Conservation (phyloP, 345 rosid species). For the Linum tenue region DNA sequence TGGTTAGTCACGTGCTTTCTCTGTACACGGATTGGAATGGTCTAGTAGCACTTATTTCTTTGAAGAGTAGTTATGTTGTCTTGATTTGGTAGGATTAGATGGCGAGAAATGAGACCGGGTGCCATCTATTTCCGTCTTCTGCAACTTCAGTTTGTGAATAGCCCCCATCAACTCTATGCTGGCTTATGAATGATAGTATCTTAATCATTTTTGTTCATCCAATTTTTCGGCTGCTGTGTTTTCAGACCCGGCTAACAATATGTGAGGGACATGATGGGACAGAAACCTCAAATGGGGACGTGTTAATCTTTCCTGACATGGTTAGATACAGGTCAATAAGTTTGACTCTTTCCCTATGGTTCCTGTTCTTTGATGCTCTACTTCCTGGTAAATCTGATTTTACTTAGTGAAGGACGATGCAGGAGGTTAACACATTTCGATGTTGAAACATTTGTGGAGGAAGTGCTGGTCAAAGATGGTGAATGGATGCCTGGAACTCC, state of each 20-base stretch:
- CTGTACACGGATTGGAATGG: no score
- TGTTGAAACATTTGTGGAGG: constrained; percentile 95
- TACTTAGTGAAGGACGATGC: constrained; percentile 27
- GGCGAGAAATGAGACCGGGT: constrained; percentile 33
- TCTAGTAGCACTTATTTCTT: no score
- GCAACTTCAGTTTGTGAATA: no score
- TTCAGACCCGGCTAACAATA: constrained; percentile 76
- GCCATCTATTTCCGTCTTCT: no score
- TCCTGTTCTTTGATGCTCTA: constrained; percentile 1
- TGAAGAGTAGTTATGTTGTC: constrained; percentile 25
- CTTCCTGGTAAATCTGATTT: constrained; percentile 13
- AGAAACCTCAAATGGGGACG: constrained; percentile 95
- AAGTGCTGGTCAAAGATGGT: constrained; percentile 88
- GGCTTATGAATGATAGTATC: neutral
- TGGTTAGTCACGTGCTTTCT: no score
- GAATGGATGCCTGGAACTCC: constrained; percentile 95
- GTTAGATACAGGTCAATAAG: constrained; percentile 74
- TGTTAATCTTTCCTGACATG: constrained; percentile 95
- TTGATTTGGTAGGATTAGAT: constrained; percentile 48
- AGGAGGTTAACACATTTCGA: constrained; percentile 99
- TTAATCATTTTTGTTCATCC: neutral
- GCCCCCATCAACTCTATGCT: no score
- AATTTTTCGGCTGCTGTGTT: constrained; percentile 3
- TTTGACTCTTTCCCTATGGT: constrained; percentile 3
- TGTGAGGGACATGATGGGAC: constrained; percentile 99